Conservation (phyloP, 352 stramenopile species). For the Globisporangium lucens region DNA sequence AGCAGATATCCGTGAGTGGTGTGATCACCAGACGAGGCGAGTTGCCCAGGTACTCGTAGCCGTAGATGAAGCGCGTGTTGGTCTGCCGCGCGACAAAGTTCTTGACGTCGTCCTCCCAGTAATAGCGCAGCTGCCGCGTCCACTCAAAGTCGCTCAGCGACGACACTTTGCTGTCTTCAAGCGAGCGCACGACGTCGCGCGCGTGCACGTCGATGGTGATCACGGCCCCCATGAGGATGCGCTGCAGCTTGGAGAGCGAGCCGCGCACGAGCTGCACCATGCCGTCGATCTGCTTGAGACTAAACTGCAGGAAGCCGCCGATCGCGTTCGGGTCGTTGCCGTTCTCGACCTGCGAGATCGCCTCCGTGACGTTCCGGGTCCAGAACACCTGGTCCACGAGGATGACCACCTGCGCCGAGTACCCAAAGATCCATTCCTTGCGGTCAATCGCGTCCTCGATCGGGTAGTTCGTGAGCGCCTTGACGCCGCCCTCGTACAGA, state of each 20-base stretch:
- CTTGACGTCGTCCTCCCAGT: conserved; percentile 85
- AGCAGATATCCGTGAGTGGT: conserved; percentile 84
- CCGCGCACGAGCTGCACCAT: conserved; percentile 91
- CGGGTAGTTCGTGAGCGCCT: conserved; percentile 83
- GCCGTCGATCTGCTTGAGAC: conserved; percentile 89
- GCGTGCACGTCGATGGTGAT: conserved; percentile 93
- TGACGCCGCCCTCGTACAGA: conserved; percentile 85
- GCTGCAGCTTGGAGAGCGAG: conserved; percentile 81
- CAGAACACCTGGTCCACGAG: conserved; percentile 92
- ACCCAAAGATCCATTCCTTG: conserved; percentile 88
- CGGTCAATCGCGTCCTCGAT: conserved; percentile 86
- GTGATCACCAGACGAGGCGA: conserved; percentile 82
- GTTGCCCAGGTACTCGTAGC: conserved; percentile 85
- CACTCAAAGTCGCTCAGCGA: conserved; percentile 89
- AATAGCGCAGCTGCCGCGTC: conserved; percentile 89
- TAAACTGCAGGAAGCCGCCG: conserved; percentile 84
- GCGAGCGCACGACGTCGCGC: conserved; percentile 83
- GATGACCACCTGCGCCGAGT: conserved; percentile 85
- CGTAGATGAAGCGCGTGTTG: conserved; percentile 84
- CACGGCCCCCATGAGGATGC: conserved; percentile 87
- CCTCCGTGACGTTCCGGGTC: conserved; percentile 85
- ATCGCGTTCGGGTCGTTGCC: conserved; percentile 69
- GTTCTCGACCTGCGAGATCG: conserved; percentile 73
- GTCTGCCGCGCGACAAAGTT: conserved; percentile 84
- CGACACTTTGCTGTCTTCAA: conserved; percentile 77